Conservation (phyloP, 352 stramenopile genomes). For the Plasmopara halstedii region DNA sequence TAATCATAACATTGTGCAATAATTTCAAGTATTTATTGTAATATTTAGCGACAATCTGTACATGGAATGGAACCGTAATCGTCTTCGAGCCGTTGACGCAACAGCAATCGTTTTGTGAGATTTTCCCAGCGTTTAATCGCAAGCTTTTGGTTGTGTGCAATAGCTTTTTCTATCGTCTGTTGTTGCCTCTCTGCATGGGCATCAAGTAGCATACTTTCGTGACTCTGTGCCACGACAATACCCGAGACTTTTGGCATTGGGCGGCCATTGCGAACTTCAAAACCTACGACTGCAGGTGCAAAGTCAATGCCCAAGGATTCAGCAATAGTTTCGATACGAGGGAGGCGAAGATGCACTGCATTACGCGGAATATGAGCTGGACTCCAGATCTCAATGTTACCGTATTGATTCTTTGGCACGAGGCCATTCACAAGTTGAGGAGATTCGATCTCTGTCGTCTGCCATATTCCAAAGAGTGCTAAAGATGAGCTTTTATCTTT, state of each 20-base stretch:
- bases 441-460: constrained; percentile 53
- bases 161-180: constrained; percentile 59
- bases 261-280: constrained; percentile 56
- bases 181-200: constrained; percentile 63
- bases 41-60: too few species aligned
- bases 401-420: constrained; percentile 80
- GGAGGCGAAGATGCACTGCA: constrained; percentile 53
- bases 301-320: constrained; percentile 71
- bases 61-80: constrained; percentile 51
- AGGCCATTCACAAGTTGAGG: constrained; percentile 44
- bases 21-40: too few species aligned
- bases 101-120: constrained; percentile 54
- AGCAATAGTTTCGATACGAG: constrained; percentile 55
- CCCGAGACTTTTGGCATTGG: constrained; percentile 66
- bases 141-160: constrained; percentile 52
- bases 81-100: constrained; percentile 64
- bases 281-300: constrained; percentile 71
- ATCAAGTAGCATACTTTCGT: constrained; percentile 49
- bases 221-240: constrained; percentile 48
- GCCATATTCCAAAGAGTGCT: constrained; percentile 70
- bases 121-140: constrained; percentile 55
- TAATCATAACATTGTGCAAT: too few species aligned
- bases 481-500: constrained; percentile 5
- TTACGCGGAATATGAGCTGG: constrained; percentile 46
- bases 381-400: constrained; percentile 86